Evolutionary conservation across 495 filamentous ascomycete species (phyloP).

Genomic region (Pseudoneurospora amorphoporcata): DNA sequence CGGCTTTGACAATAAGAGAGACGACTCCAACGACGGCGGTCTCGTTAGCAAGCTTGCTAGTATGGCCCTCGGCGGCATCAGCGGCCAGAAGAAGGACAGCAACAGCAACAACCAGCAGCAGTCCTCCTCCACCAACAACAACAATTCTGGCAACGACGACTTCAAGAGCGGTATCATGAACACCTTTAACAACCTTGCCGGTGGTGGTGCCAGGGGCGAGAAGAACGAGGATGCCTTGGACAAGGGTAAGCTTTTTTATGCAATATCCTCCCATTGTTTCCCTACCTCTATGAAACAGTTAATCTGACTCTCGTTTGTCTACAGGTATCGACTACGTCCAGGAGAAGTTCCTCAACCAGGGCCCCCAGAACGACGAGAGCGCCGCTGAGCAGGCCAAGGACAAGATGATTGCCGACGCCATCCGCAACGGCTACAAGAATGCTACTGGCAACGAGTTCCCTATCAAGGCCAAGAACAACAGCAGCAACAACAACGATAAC

Average conservation of each 20-base stretch:
- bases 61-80: neutral
- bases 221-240: slow-evolving; percentile 60
- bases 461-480: slow-evolving; percentile 47
- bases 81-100: slow-evolving; percentile 6
- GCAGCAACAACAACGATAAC: neutral
- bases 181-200: slow-evolving; percentile 50
- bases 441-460: slow-evolving; percentile 51
- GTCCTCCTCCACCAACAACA: slow-evolving; percentile 4
- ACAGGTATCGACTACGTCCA: slow-evolving; percentile 59
- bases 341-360: slow-evolving; percentile 53
- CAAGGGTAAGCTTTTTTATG: slow-evolving; percentile 39
- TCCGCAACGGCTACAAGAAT: slow-evolving; percentile 53
- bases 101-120: slow-evolving; percentile 3
- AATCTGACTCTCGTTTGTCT: neutral
- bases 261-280: neutral
- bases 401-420: slow-evolving; percentile 52
- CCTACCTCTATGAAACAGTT: neutral
- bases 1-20: slow-evolving; percentile 10
- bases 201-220: slow-evolving; percentile 56
- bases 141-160: slow-evolving; percentile 9
- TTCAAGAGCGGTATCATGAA: slow-evolving; percentile 31
- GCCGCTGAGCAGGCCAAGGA: slow-evolving; percentile 68
- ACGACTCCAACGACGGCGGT: slow-evolving; percentile 3
- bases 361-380: slow-evolving; percentile 57
- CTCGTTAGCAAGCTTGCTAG: slow-evolving; percentile 42